Evolutionary conservation across 352 stramenopile genomes (phyloP).

Genomic region (Phytophthora megakarya): DNA sequence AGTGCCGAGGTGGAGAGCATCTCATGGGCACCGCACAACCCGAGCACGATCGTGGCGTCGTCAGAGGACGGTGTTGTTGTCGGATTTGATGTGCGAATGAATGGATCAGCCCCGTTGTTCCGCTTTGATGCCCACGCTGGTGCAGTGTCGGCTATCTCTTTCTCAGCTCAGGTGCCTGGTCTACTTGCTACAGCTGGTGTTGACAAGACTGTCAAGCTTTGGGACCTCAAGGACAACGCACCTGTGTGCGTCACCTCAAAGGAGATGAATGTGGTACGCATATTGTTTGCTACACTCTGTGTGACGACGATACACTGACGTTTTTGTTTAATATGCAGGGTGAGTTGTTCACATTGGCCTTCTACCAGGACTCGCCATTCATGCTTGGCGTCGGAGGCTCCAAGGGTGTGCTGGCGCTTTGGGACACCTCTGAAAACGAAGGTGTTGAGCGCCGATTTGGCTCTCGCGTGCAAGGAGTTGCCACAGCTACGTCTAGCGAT

Average conservation of each 20-base stretch:
- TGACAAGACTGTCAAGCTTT: constrained; percentile 99
- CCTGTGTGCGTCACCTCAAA: constrained; percentile 89
- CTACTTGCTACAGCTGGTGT: constrained; percentile 95
- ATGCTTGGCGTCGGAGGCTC: constrained; percentile 90
- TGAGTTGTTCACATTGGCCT: constrained; percentile 90
- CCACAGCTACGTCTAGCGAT: constrained; percentile 42
- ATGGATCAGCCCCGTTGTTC: constrained; percentile 92
- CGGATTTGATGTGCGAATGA: constrained; percentile 96
- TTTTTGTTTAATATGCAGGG: no score
- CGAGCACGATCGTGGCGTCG: constrained; percentile 92
- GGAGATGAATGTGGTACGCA: constrained; percentile 91
- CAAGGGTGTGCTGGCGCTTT: constrained; percentile 88
- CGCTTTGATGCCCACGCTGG: constrained; percentile 92
- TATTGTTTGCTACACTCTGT: constrained; percentile 6
- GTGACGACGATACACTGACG: no score
- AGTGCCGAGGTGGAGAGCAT: constrained; percentile 91
- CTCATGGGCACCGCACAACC: constrained; percentile 93
- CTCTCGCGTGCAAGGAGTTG: constrained; percentile 59
- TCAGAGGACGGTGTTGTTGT: constrained; percentile 95
- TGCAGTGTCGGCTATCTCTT: constrained; percentile 85
- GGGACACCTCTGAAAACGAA: constrained; percentile 90
- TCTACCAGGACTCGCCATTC: constrained; percentile 90
- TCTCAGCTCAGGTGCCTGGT: constrained; percentile 87
- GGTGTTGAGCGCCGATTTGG: constrained; percentile 82
- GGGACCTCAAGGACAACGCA: constrained; percentile 88